A percentile compares a stretch with the other conserved stretches of the same genome.
These are phyloP conservation scores for Xylaria multiplex DNA, from an alignment of 2,329 filamentous ascomycete genomes.

Conservation along the genomic window DNA sequence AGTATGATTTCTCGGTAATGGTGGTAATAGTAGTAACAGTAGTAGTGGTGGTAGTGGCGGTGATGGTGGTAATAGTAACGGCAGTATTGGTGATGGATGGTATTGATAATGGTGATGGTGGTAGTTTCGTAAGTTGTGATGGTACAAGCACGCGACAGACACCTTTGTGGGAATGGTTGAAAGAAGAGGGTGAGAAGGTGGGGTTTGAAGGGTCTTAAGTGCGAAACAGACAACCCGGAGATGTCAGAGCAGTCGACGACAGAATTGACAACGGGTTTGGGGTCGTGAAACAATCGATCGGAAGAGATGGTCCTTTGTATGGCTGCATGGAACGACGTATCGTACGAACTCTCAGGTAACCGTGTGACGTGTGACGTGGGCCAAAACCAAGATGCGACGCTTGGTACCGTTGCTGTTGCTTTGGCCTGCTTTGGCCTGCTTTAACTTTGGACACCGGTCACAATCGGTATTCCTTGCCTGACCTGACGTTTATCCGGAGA, in stretches of 20 bases:
- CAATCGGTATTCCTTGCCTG: background rate
- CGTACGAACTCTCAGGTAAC: constrained; percentile 34
- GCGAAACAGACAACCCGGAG: background rate
- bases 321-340: constrained; percentile 36
- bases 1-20: background rate
- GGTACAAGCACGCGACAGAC: constrained; percentile 27
- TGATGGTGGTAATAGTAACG: background rate
- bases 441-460: no score
- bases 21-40: background rate
- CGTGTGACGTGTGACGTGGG: constrained; percentile 28
- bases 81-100: background rate
- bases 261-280: background rate
- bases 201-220: constrained; percentile 12
- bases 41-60: background rate
- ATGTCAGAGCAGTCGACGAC: constrained; percentile 11
- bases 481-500: background rate
- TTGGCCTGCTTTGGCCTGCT: background rate
- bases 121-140: background rate
- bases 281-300: constrained; percentile 31
- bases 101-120: background rate
- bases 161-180: constrained; percentile 25
- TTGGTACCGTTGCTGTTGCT: background rate
- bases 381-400: constrained; percentile 20
- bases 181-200: constrained; percentile 24
- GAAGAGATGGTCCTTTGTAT: constrained; percentile 37